phyloP scores from a whole-genome alignment of 805 yeast species.

The Phaffomyces antillensis region DNA sequence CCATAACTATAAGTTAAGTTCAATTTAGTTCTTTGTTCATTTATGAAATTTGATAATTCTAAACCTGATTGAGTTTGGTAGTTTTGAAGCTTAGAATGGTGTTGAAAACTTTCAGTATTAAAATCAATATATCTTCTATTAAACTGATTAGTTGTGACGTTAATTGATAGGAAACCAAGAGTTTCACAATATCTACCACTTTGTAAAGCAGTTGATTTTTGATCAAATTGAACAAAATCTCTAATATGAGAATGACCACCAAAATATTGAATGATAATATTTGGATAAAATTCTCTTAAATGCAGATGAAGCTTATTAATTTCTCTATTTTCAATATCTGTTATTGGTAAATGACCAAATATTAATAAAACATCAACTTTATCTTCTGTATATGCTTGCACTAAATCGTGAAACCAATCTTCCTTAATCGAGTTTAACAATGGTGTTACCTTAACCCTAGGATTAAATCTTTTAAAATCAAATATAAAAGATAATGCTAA shows the following conservation, averaged over 20 bases:
- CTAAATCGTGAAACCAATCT: slow-evolving; percentile 56
- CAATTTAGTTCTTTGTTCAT: slow-evolving; percentile 37
- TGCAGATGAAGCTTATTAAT: slow-evolving; percentile 29
- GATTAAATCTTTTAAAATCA: slow-evolving; percentile 58
- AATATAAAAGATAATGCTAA: slow-evolving; percentile 76
- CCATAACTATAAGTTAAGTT: slow-evolving; percentile 55
- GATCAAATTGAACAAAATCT: slow-evolving; percentile 69
- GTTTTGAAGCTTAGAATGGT: slow-evolving; percentile 39
- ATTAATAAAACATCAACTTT: slow-evolving; percentile 61
- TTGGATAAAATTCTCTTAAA: slow-evolving; percentile 55
- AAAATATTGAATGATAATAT: slow-evolving; percentile 67
- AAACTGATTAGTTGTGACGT: slow-evolving; percentile 29
- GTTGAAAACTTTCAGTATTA: slow-evolving; percentile 60
- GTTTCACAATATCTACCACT: slow-evolving; percentile 94
- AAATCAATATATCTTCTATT: slow-evolving; percentile 77
- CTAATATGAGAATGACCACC: slow-evolving; percentile 95
- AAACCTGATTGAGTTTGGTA: slow-evolving; percentile 55
- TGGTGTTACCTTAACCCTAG: slow-evolving; percentile 56
- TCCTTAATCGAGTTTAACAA: slow-evolving; percentile 45
- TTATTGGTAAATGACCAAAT: slow-evolving; percentile 74
- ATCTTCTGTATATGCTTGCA: slow-evolving; percentile 27
- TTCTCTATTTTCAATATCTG: slow-evolving; percentile 28
- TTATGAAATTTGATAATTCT: slow-evolving; percentile 38
- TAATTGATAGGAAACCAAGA: slow-evolving; percentile 75
- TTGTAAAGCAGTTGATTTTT: slow-evolving; percentile 68